Evolutionary conservation across 495 filamentous ascomycete species (phyloP).

Genomic region (Xylaria sp.): DNA sequence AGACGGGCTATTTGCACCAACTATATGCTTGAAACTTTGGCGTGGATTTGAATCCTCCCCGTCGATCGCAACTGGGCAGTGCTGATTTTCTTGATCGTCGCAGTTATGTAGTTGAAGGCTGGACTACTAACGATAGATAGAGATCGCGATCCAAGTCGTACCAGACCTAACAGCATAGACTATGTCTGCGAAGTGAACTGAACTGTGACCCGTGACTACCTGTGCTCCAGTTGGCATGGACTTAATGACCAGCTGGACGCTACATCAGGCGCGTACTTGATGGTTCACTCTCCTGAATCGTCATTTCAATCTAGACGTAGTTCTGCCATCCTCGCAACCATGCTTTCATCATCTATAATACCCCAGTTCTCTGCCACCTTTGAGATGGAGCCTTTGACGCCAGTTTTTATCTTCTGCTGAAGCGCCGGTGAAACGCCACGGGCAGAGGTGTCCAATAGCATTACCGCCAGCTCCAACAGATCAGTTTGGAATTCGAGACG

Average conservation of each 20-base stretch:
- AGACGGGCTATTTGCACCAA: not conserved
- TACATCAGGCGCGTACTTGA: not conserved
- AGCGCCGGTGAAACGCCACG: not conserved
- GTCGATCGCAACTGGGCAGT: no score
- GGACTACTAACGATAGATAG: no score
- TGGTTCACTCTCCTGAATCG: not conserved
- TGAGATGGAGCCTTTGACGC: not conserved
- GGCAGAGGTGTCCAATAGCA: not conserved
- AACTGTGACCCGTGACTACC: no score
- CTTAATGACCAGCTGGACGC: no score
- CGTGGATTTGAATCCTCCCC: no score
- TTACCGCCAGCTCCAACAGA: constrained; percentile 13
- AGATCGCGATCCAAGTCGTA: no score
- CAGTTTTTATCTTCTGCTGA: constrained; percentile 4
- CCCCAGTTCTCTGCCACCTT: not conserved
- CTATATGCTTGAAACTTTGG: no score
- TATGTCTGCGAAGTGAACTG: no score
- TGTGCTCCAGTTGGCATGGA: no score
- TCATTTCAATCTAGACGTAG: constrained; percentile 9
- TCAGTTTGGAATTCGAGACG: constrained; percentile 25
- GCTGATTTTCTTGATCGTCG: no score
- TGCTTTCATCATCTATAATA: constrained; percentile 11
- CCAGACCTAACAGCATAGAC: no score
- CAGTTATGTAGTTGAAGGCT: no score
- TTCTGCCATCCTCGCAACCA: constrained; percentile 12